Base-by-base conservation (phyloP, 805 yeast species). In the Candida arabinofermentans region DNA sequence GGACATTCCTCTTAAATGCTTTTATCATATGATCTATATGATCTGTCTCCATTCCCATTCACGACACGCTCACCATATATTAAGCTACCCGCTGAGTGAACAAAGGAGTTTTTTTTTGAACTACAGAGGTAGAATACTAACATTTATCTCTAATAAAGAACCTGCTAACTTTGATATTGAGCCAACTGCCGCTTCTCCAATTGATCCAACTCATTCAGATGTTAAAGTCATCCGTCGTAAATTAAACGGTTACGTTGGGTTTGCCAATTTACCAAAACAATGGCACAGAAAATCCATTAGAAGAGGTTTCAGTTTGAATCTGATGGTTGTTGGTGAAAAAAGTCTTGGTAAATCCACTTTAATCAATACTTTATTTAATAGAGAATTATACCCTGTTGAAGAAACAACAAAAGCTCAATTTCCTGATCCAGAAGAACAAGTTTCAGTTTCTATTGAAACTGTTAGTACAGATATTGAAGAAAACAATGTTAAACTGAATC, bases 241-340 rank as follows among this genome's bases (percentile, higher is more conserved):
- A 61, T 78, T 91, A 54, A 86, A 83, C 53, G 91, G 95, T 3
- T 90, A 85, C 61, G 99, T 93, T 42, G 99, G 99, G 5, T 93
- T 93, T 68, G 96, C 97, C 52, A 93, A 90, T 67, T 74, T 93
- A 59, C 99, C 99, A 44, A 93, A 90, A 61, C 99, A 93, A 71
- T 93, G 97, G 96, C 98, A 93, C 69, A 81, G 96, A 67, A 88
- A 86, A 66, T 83, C 96, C 2, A 79, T 88, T 47, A 83, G 85
- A 65, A 77, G 86, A 59, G 99, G 99, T 12, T 93, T 93, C 73
- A 77, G 73, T 55, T 77, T 93, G 61, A 93, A 93, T 62, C 62
- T 93, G 47, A 77, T 93, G 79, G 88, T 87, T 44, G 95, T 90
- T 48, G 95, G 95, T 52, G 95, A 87, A 69, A 72, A 82, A 46